A percentile compares a stretch with the other conserved stretches of the same genome.
Conservation (phyloP, 148 eudicot genomes). For the Vaccinium myrtillus region DNA sequence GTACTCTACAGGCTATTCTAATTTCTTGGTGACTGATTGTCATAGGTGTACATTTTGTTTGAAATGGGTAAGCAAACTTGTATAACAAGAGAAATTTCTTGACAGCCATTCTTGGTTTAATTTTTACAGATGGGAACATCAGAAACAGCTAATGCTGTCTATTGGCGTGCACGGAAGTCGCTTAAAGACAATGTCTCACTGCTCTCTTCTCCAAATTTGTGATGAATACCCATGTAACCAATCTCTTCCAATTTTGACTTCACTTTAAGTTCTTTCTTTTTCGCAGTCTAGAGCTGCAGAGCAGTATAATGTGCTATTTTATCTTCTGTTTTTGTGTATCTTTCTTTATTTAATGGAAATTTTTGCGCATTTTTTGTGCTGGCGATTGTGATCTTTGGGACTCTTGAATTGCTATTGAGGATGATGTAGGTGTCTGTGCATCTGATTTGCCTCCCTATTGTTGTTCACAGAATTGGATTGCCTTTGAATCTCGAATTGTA, state of each 20-base stretch:
- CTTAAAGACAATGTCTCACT: slow-evolving; percentile 47
- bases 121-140: slow-evolving; percentile 74
- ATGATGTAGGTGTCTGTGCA: neutral
- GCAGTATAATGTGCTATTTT: neutral
- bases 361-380: neutral
- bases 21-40: neutral
- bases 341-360: too few species aligned
- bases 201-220: slow-evolving; percentile 15
- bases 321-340: neutral
- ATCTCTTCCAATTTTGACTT: neutral
- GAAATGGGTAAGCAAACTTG: neutral
- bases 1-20: neutral
- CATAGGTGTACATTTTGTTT: neutral
- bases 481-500: neutral
- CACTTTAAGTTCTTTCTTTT: neutral
- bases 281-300: neutral
- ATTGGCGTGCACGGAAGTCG: slow-evolving; percentile 78
- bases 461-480: neutral
- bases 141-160: slow-evolving; percentile 64
- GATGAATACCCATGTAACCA: slow-evolving; percentile 10
- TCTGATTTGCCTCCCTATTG: neutral
- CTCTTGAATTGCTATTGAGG: neutral
- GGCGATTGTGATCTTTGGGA: neutral
- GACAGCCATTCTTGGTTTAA: slow-evolving; percentile 4
- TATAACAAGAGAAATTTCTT: neutral